phyloP scores from a whole-genome alignment of 2,329 filamentous ascomycete genomes.

The Cytospora piceicola region DNA sequence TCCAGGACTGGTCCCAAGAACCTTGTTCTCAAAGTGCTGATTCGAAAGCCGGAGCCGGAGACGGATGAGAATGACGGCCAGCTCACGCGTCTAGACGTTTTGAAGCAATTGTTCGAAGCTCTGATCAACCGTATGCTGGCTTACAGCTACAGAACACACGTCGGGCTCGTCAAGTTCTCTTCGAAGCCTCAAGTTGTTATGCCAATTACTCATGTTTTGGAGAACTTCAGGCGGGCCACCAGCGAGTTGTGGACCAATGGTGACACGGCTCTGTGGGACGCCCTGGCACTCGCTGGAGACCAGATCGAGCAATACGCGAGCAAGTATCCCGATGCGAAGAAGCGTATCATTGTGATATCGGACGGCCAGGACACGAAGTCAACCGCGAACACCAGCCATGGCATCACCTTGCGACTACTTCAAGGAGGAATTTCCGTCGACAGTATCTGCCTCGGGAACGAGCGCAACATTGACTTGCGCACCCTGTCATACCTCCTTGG shows the following conservation, averaged over 20 bases:
- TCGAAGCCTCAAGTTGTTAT: slow-evolving; percentile 10
- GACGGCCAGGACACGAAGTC: slow-evolving; percentile 18
- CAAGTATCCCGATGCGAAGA: slow-evolving; percentile 10
- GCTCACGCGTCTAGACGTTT: slow-evolving; percentile 11
- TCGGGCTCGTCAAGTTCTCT: slow-evolving; percentile 16
- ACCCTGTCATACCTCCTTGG: slow-evolving; percentile 15
- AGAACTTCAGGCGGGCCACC: slow-evolving; percentile 21
- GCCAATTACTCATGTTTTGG: slow-evolving; percentile 16
- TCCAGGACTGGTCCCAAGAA: not conserved
- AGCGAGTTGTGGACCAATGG: not conserved
- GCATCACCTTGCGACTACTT: not conserved
- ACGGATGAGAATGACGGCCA: no score
- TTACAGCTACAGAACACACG: slow-evolving; percentile 18
- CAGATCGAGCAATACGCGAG: slow-evolving; percentile 17
- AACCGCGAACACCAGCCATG: not conserved
- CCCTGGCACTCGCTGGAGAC: slow-evolving; percentile 13
- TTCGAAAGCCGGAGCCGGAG: accelerated
- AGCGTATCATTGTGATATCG: slow-evolving; percentile 17
- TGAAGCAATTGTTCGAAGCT: slow-evolving; percentile 22
- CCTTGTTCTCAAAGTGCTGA: slow-evolving; percentile 5
- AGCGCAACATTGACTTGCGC: slow-evolving; percentile 7
- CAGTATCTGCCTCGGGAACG: slow-evolving; percentile 8
- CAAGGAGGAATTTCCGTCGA: slow-evolving; percentile 2
- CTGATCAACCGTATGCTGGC: slow-evolving; percentile 21
- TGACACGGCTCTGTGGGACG: slow-evolving; percentile 22